Evolutionary conservation across 345 rosid species (phyloP).

Genomic region (Aegle marmelos): DNA sequence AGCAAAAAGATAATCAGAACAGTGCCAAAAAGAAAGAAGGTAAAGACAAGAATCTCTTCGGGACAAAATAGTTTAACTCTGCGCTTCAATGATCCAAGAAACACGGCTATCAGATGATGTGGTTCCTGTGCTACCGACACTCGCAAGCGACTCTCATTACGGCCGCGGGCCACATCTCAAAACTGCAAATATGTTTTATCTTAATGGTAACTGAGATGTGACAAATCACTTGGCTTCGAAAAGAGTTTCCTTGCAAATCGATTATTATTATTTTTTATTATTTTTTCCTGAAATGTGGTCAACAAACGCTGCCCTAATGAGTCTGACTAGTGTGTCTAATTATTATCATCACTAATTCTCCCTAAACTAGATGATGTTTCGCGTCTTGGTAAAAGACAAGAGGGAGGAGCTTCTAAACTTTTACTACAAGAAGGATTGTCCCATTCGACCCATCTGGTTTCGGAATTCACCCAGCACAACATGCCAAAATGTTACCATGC

Average conservation of each 20-base stretch:
- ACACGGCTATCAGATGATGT: not conserved
- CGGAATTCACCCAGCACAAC: not conserved
- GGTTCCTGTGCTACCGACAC: constrained; percentile 4
- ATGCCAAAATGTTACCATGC: not conserved
- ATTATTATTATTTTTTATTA: not conserved
- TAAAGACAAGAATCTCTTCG: not conserved
- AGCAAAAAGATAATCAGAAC: not conserved
- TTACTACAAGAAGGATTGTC: not conserved
- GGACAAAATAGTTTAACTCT: not conserved
- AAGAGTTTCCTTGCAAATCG: not conserved
- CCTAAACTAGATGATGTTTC: not conserved
- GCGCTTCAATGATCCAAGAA: constrained; percentile 1
- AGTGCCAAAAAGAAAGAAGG: not conserved
- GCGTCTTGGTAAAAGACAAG: not conserved
- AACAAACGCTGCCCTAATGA: not conserved
- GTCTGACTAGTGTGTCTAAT: not conserved
- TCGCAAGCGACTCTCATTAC: not conserved
- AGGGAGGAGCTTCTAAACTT: not conserved
- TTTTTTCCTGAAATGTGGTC: not conserved
- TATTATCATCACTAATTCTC: not conserved
- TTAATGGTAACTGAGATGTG: not conserved
- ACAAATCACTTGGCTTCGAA: not conserved
- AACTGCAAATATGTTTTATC: not conserved
- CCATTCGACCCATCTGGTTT: no score
- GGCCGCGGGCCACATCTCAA: not conserved